Evolutionary conservation across 805 yeast species (phyloP).

Genomic region (Grigorovia humatica): DNA sequence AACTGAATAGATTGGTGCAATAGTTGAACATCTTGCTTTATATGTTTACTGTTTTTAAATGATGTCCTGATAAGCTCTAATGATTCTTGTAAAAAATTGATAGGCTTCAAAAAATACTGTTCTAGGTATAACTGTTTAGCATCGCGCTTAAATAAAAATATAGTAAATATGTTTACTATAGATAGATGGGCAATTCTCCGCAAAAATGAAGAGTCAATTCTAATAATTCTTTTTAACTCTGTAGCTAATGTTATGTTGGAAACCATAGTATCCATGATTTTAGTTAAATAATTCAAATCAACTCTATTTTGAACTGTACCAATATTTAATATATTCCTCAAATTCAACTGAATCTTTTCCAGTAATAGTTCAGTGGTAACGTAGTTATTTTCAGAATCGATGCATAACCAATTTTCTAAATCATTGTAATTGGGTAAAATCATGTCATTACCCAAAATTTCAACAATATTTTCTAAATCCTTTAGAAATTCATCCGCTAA

Average conservation of each 20-base stretch:
- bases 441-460: not conserved
- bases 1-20: conserved; percentile 12
- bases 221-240: conserved; percentile 1
- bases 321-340: conserved; percentile 13
- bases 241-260: conserved; percentile 11
- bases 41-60: not conserved
- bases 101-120: conserved; percentile 31
- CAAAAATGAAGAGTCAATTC: not conserved
- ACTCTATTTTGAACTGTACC: conserved; percentile 8
- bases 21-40: conserved; percentile 7
- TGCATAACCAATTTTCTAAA: conserved; percentile 13
- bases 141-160: conserved; percentile 32
- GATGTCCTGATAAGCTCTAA: conserved; percentile 23
- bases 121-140: conserved; percentile 41
- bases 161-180: conserved; percentile 30
- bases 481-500: conserved; percentile 15
- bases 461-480: conserved; percentile 12
- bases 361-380: conserved; percentile 10
- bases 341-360: conserved; percentile 8
- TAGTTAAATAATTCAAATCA: conserved; percentile 5
- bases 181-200: conserved; percentile 28
- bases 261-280: conserved; percentile 13
- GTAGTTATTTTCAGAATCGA: conserved; percentile 7
- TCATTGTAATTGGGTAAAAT: conserved; percentile 1
- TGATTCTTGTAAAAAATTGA: conserved; percentile 31